Conservation (phyloP, 2,329 filamentous ascomycete genomes). For the Aureobasidium pullulans region DNA sequence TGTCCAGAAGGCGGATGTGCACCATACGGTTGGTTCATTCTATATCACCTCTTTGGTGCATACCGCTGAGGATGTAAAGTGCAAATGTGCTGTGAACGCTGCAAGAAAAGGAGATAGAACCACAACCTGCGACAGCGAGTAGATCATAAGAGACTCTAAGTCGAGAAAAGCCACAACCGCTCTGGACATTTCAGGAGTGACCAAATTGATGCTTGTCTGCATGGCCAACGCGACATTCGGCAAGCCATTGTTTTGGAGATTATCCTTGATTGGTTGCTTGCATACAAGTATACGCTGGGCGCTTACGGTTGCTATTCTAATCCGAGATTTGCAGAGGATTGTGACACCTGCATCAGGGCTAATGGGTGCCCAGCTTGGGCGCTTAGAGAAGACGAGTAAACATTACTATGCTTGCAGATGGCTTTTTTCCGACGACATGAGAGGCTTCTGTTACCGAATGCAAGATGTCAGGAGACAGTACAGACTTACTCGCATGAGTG, state of each 20-base stretch:
- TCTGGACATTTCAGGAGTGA: neutral
- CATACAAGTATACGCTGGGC: conserved; percentile 4
- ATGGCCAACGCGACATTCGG: neutral
- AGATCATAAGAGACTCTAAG: neutral
- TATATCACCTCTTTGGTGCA: neutral
- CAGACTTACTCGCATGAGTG: no score
- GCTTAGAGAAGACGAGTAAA: neutral
- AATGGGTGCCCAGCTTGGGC: neutral
- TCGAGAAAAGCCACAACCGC: conserved; percentile 8
- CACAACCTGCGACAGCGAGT: conserved; percentile 4
- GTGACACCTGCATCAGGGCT: conserved; percentile 11
- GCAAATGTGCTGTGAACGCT: neutral
- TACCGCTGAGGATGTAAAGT: neutral
- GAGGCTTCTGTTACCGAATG: neutral
- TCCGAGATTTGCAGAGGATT: neutral
- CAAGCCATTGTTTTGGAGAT: neutral
- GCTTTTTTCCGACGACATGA: neutral
- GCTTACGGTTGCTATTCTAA: conserved; percentile 13
- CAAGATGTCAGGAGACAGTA: neutral
- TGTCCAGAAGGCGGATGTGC: conserved; percentile 5
- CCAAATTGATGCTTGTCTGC: neutral
- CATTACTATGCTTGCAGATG: neutral
- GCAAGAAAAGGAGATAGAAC: neutral
- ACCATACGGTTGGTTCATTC: conserved; percentile 14
- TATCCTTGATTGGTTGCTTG: neutral